Base-by-base conservation (phyloP, 2,329 filamentous ascomycete genomes). In the Endoconidiophora polonica region DNA sequence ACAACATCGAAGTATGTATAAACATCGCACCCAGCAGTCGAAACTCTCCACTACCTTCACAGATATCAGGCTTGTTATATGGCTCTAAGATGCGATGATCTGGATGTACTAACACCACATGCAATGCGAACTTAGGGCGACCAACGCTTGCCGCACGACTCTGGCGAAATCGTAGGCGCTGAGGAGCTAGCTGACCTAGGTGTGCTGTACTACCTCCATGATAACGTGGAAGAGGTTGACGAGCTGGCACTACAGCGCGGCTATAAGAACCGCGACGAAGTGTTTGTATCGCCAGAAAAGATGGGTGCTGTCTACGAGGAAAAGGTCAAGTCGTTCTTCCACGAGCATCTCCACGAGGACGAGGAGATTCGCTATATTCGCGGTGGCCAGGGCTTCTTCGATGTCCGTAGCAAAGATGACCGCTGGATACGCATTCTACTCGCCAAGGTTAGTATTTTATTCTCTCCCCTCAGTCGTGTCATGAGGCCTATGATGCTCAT, bases 311-410 rank as follows among this genome's bases (percentile, higher is more conserved):
- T 79, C 42, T 98, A 96, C 68, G 90, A 98, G 66, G 77, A 83
- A 55, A 96, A 96, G 66, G 86, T 98, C 55, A 88, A 86, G 69
- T 77, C 67, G 57, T 98, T 98, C 70, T 98, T 96, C 69, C 65
- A 83, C 59, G 91, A 98, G 72, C 91, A 98, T 64, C 65, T 98
- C 59, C 91, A 98, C 63, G 91, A 98, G 69, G 91, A 98, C 58
- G 91, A 98, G 68, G 91, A 98, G 73, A 98, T 98, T 57, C 74
- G 91, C 44, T 98, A 95, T 61, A 88, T 98, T 57, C 72, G 86
- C 29, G 88, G 82, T 54, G 91, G 91, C 0, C 75, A 77, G 50
- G 91, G 91, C 0, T 98, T 83, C 65, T 98, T 98, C 62, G 91
- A 98, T 65, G 88, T 98, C 2, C 72, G 91, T 45, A 81, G 78